These are phyloP conservation scores for Calonectria hongkongensis DNA, from an alignment of 2,329 filamentous ascomycete species.

Conservation along the genomic window DNA sequence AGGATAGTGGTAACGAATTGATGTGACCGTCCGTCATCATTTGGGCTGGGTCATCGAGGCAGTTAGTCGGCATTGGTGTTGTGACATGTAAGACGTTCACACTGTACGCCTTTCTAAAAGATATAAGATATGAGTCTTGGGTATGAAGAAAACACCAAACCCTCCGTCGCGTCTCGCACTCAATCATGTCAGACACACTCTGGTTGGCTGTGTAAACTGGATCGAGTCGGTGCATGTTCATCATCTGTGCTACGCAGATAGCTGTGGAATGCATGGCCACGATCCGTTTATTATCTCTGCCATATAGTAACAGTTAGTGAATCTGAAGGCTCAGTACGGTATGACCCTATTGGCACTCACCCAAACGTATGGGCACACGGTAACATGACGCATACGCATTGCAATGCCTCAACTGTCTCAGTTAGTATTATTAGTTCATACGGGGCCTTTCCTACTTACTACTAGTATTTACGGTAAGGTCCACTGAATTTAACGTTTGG, in stretches of 20 bases:
- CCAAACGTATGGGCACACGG: slow-evolving; percentile 8
- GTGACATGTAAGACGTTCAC: neutral
- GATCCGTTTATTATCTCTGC: slow-evolving; percentile 3
- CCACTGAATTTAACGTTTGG: neutral
- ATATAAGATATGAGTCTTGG: slow-evolving; percentile 13
- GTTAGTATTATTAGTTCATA: neutral
- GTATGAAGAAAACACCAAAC: slow-evolving; percentile 8
- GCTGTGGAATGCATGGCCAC: neutral
- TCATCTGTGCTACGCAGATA: neutral
- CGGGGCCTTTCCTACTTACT: neutral
- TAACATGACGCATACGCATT: neutral
- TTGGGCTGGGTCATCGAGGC: neutral
- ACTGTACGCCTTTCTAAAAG: neutral
- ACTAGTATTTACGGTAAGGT: neutral
- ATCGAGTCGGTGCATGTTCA: neutral
- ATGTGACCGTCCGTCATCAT: neutral
- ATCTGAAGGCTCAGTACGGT: too few relatives aligned
- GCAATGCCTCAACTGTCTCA: neutral
- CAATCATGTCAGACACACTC: neutral
- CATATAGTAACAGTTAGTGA: too few relatives aligned
- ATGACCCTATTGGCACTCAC: neutral
- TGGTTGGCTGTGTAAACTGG: neutral
- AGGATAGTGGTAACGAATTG: neutral
- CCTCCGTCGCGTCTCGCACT: neutral
- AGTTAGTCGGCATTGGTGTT: neutral